phyloP scores from a whole-genome alignment of 176 grass and related monocot genomes.

The Rhynchospora pubera region DNA sequence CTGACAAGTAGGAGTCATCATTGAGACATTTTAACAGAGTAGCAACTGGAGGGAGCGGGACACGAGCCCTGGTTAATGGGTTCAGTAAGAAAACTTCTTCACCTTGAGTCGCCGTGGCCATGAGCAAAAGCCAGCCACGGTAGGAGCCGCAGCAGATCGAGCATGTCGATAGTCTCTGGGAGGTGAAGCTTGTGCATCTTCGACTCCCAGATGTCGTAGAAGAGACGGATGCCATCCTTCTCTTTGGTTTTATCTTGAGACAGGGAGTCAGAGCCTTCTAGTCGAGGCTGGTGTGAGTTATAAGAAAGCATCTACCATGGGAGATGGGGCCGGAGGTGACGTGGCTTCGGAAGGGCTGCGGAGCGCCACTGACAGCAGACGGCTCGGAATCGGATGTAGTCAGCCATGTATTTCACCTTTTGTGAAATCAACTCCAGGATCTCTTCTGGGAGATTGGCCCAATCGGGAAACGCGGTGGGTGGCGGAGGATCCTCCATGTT shows the following conservation, averaged over 20 bases:
- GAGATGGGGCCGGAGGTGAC: too few species aligned
- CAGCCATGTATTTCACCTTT: not conserved
- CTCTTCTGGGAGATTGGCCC: conserved; percentile 10
- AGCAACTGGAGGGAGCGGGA: not conserved
- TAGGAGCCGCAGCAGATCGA: conserved; percentile 15
- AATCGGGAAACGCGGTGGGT: not conserved
- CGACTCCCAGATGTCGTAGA: not conserved
- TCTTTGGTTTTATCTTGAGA: not conserved
- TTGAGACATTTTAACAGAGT: not conserved
- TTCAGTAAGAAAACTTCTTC: not conserved
- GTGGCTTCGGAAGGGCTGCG: too few species aligned
- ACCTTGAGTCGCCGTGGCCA: not conserved
- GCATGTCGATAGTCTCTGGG: not conserved
- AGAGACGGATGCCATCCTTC: not conserved
- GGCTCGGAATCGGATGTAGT: conserved; percentile 22
- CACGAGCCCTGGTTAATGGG: not conserved
- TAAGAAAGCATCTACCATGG: not conserved
- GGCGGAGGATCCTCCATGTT: too few species aligned
- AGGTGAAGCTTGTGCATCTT: conserved; percentile 15
- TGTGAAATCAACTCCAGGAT: not conserved
- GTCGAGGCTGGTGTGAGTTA: not conserved
- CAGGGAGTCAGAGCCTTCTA: not conserved
- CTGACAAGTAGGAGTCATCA: not conserved
- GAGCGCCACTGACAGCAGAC: not conserved
- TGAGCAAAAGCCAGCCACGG: conserved; percentile 9